phyloP scores from a whole-genome alignment of 495 filamentous ascomycete species.

The Penicillium crystallinum region DNA sequence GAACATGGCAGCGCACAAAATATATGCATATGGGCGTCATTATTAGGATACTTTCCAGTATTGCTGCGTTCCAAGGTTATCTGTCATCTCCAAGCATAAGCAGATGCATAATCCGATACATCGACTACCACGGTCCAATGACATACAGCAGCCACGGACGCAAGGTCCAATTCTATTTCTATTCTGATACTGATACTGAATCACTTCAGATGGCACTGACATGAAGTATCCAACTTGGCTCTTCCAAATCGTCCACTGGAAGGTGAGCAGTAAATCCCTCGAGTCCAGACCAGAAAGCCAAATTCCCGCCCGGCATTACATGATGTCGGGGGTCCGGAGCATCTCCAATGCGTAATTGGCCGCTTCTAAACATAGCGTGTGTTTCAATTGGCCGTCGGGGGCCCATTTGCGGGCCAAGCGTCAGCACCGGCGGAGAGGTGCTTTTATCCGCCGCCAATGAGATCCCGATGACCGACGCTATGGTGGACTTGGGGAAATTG shows the following conservation, averaged over 20 bases:
- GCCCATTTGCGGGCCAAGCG: conserved; percentile 10
- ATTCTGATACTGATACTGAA: too few relatives aligned
- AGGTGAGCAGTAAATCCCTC: neutral
- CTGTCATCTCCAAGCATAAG: conserved; percentile 19
- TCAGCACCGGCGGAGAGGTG: conserved; percentile 14
- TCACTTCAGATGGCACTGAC: conserved; percentile 10
- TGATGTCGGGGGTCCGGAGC: conserved; percentile 8
- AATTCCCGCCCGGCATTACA: conserved; percentile 6
- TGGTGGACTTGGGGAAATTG: conserved; percentile 12
- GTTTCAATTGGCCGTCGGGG: neutral
- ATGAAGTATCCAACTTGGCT: neutral
- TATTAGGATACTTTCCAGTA: neutral
- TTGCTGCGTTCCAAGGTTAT: neutral
- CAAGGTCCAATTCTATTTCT: conserved; percentile 15
- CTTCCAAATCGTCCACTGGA: neutral
- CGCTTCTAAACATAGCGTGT: conserved; percentile 13
- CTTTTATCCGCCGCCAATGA: conserved; percentile 18
- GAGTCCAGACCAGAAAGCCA: conserved; percentile 10
- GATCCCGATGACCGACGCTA: neutral
- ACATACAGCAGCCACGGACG: conserved; percentile 13
- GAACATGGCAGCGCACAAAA: neutral
- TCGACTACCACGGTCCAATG: conserved; percentile 9
- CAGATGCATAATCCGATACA: conserved; percentile 8
- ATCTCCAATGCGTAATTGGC: conserved; percentile 16
- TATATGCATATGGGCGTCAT: conserved; percentile 3